A percentile compares a stretch with the other conserved stretches of the same genome.
These are phyloP conservation scores for Chalaropsis thielavioides DNA, from an alignment of 2,329 filamentous ascomycete species.

Conservation along the genomic window DNA sequence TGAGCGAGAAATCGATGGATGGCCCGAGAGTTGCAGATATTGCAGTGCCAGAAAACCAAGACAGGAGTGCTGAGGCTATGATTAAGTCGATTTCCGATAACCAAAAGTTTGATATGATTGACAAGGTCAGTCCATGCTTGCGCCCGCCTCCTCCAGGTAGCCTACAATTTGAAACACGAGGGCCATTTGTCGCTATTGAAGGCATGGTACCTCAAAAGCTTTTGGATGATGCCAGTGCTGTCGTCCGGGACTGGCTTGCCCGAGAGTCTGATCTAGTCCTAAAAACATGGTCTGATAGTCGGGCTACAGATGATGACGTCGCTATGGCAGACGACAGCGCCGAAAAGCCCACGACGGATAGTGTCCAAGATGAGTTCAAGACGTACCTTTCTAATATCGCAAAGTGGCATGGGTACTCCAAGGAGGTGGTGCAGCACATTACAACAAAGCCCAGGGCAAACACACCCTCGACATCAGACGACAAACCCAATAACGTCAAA, in stretches of 20 bases:
- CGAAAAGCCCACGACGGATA: conserved; percentile 1
- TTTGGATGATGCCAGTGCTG: conserved; percentile 42
- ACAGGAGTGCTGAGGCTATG: conserved; percentile 32
- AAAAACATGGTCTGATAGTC: conserved; percentile 31
- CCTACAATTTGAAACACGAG: conserved; percentile 38
- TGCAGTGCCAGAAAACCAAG: not conserved
- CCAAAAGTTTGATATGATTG: conserved; percentile 63
- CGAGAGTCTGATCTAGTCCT: conserved; percentile 30
- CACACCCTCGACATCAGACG: conserved; percentile 9
- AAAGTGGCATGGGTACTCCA: conserved; percentile 62
- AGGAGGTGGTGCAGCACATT: conserved; percentile 47
- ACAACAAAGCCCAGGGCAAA: conserved; percentile 22
- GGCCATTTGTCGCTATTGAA: conserved; percentile 71
- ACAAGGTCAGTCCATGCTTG: conserved; percentile 59
- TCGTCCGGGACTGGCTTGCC: conserved; percentile 49
- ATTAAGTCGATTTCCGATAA: conserved; percentile 61
- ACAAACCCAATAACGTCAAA: conserved; percentile 6
- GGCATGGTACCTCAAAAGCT: conserved; percentile 44
- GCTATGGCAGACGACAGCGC: conserved; percentile 12
- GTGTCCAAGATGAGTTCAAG: conserved; percentile 25
- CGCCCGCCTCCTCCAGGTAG: conserved; percentile 26
- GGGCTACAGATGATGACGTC: not conserved
- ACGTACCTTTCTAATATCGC: conserved; percentile 54
- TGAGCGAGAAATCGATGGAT: conserved; percentile 14
- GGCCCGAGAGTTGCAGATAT: not conserved